phyloP scores from a whole-genome alignment of 495 filamentous ascomycete genomes.

The Acidiella bohemica region DNA sequence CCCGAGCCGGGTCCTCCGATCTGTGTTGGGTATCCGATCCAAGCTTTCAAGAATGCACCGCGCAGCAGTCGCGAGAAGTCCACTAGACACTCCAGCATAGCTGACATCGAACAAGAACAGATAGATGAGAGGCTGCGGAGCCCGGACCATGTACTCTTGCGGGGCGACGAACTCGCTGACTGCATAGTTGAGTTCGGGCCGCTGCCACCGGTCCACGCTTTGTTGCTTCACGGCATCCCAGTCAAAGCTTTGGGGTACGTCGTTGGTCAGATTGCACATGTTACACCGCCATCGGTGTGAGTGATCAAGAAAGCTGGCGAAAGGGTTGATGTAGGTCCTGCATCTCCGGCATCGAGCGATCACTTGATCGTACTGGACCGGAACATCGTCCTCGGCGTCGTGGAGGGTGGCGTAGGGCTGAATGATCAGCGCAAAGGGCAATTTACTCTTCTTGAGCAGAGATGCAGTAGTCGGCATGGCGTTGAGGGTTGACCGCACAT shows the following conservation, averaged over 20 bases:
- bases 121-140: slow-evolving; percentile 94
- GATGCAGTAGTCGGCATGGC: slow-evolving; percentile 81
- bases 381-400: slow-evolving; percentile 79
- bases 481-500: slow-evolving; percentile 88
- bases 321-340: slow-evolving; percentile 94
- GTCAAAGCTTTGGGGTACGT: slow-evolving; percentile 95
- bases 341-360: slow-evolving; percentile 93
- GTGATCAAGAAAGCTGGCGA: slow-evolving; percentile 89
- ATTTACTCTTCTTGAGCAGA: slow-evolving; percentile 86
- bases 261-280: slow-evolving; percentile 98
- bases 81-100: slow-evolving; percentile 77
- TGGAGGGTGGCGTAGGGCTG: slow-evolving; percentile 90
- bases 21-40: slow-evolving; percentile 93
- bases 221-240: slow-evolving; percentile 90
- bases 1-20: slow-evolving; percentile 78
- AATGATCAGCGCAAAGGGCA: slow-evolving; percentile 90
- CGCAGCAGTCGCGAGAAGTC: slow-evolving; percentile 87
- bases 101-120: slow-evolving; percentile 96
- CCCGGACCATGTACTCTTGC: slow-evolving; percentile 98
- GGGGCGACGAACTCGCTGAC: slow-evolving; percentile 96
- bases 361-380: slow-evolving; percentile 89
- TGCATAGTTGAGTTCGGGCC: slow-evolving; percentile 81
- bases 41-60: slow-evolving; percentile 90
- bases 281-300: slow-evolving; percentile 98
- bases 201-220: slow-evolving; percentile 75